Evolutionary conservation across 495 filamentous ascomycete genomes (phyloP).

Genomic region (Trichodelitschia bisporula): DNA sequence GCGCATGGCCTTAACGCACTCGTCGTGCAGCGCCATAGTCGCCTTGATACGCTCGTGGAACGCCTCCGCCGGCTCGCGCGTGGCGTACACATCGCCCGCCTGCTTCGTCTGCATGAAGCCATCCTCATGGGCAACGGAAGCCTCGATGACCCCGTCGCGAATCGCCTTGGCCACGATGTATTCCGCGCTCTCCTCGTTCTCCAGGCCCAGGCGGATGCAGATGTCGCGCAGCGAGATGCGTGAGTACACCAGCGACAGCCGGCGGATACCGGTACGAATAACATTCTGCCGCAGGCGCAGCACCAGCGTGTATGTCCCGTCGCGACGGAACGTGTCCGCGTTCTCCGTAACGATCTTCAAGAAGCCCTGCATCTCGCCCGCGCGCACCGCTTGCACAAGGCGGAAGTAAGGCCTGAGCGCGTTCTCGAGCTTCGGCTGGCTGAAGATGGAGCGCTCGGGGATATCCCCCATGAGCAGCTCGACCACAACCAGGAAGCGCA

Average conservation of each 20-base stretch:
- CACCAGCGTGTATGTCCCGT: conserved; percentile 89
- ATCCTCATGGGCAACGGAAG: conserved; percentile 73
- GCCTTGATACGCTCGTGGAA: conserved; percentile 93
- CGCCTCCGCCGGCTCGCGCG: conserved; percentile 79
- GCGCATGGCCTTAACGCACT: conserved; percentile 97
- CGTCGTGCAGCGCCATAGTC: conserved; percentile 76
- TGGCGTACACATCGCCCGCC: conserved; percentile 81
- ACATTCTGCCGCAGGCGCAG: conserved; percentile 89
- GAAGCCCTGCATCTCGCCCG: conserved; percentile 83
- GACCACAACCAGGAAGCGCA: conserved; percentile 81
- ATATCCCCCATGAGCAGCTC: conserved; percentile 98
- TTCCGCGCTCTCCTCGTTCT: conserved; percentile 85
- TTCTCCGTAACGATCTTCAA: conserved; percentile 57
- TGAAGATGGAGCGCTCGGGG: conserved; percentile 82
- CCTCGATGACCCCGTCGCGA: conserved; percentile 92
- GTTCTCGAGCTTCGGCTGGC: conserved; percentile 58
- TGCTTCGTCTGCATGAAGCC: conserved; percentile 99
- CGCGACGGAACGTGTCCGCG: conserved; percentile 62
- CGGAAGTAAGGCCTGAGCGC: conserved; percentile 78
- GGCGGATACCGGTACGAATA: conserved; percentile 96
- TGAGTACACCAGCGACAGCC: conserved; percentile 96
- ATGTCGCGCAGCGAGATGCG: conserved; percentile 95
- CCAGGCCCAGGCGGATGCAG: conserved; percentile 78
- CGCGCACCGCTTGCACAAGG: conserved; percentile 82
- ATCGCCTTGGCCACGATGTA: conserved; percentile 99